A percentile compares a stretch with the other conserved stretches of the same genome.
Conservation (phyloP, 148 eudicot genomes). For the Nepenthes gracilis region DNA sequence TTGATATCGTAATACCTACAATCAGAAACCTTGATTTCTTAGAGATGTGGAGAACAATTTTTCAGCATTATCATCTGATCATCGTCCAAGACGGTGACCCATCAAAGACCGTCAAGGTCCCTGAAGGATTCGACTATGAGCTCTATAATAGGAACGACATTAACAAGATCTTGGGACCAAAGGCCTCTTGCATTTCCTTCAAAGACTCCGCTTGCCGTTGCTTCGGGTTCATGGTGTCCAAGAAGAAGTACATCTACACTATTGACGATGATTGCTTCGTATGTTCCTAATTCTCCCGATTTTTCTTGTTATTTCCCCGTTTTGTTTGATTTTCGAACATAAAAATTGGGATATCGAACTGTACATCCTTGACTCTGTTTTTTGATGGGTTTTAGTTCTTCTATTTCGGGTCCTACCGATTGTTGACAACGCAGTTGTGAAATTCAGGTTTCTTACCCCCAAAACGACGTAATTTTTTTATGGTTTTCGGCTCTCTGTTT, state of each 20-base stretch:
- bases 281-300: slow-evolving; percentile 12
- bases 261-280: slow-evolving; percentile 93
- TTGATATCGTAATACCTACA: slow-evolving; percentile 75
- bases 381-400: not conserved
- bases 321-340: not conserved
- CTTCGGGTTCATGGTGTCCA: slow-evolving; percentile 77
- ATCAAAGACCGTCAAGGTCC: slow-evolving; percentile 41
- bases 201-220: slow-evolving; percentile 88
- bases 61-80: slow-evolving; percentile 65
- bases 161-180: slow-evolving; percentile 65
- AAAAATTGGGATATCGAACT: too few species aligned
- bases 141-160: slow-evolving; percentile 72
- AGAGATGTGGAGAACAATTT: slow-evolving; percentile 80
- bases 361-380: too few species aligned
- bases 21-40: slow-evolving; percentile 82
- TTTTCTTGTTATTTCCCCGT: not conserved
- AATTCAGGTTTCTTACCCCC: too few species aligned
- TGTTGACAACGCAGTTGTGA: too few species aligned
- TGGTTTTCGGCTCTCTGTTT: too few species aligned
- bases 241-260: slow-evolving; percentile 85
- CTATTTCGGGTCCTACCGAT: too few species aligned
- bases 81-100: slow-evolving; percentile 90
- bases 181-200: slow-evolving; percentile 72
- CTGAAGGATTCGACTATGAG: slow-evolving; percentile 79
- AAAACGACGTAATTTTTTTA: too few species aligned